Base-by-base conservation (phyloP, 768 basidiomycete species). In the Gloeophyllum trabeum region DNA sequence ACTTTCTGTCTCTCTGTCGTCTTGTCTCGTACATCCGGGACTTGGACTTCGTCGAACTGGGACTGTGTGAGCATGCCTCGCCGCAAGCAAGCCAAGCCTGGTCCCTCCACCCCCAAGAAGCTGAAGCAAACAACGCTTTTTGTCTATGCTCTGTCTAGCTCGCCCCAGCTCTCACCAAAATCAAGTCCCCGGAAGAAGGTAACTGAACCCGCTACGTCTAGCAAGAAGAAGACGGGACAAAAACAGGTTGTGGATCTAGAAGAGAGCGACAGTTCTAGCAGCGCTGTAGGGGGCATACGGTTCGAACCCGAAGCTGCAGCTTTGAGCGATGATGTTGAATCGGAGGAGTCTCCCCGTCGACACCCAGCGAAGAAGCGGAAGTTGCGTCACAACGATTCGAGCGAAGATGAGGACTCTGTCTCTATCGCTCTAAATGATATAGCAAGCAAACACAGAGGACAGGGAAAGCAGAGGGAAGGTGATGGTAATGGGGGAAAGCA, bases 271-370 rank as follows among this genome's bases (percentile, higher is more conserved):
- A 58, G 54, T 37, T 49, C 58, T 24, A 67, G 67, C 39, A 66
- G 71, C 40, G 69, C 70, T 45, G 65, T 77, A 30, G 67, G 63
- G 13, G 67, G 61, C 21, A 76, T 81, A 39, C 68, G 52, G 35
- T 71, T 82, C 39, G 71, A 70, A 45, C 60, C 68, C 14, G 46
- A 60, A 32, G 44, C 44, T 10, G 32, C 50, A 4, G 39, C 41
- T 2, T 16, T 52, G 20, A 43, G 43, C 1, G 44, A 48, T 36
- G 49, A 48, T 19, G 52, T 52, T 7, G 54, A 56, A 50, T n/a
- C 42, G 36, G 20, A 24, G 1, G n/a, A n/a, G n/a, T 56, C 53
- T 3, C 58, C 57, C 19, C 53, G 53, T 0, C 45, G 41, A 6
- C 50, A 51, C 1, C 14, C 24, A 3, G 21, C 49, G 3, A 52